Percentiles rank a stretch among this genome's conserved stretches.
phyloP scores from a whole-genome alignment of 2,329 filamentous ascomycete genomes.

The Colletotrichum salicis region DNA sequence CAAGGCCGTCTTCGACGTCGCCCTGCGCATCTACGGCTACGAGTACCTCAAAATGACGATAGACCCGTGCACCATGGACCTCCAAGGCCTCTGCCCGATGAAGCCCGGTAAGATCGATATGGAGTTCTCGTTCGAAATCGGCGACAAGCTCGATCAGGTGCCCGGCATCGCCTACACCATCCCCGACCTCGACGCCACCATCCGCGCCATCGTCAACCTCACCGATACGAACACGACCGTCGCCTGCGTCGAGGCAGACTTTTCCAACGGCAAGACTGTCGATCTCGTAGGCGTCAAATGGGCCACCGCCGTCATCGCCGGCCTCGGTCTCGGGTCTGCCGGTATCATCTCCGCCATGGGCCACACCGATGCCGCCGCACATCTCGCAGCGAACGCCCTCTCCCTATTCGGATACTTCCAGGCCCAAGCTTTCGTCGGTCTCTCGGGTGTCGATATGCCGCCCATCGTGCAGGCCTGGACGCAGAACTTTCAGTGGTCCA shows the following conservation, averaged over 20 bases:
- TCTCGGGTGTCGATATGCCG: conserved; percentile 82
- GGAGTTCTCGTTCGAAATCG: conserved; percentile 46
- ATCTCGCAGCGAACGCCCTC: conserved; percentile 91
- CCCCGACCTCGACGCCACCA: conserved; percentile 88
- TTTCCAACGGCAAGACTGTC: conserved; percentile 94
- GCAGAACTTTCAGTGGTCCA: conserved; percentile 97
- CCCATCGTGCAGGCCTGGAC: conserved; percentile 94
- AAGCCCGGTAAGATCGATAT: conserved; percentile 82
- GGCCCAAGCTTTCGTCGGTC: conserved; percentile 89
- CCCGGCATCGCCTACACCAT: conserved; percentile 86
- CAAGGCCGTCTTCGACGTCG: conserved; percentile 80
- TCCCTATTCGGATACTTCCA: conserved; percentile 96
- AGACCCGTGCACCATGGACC: conserved; percentile 77
- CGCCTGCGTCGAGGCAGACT: conserved; percentile 86
- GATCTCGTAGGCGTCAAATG: conserved; percentile 89
- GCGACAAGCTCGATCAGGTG: conserved; percentile 60
- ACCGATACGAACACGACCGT: conserved; percentile 70
- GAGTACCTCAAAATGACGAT: conserved; percentile 73
- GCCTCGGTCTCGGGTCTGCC: conserved; percentile 83
- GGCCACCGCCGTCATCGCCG: conserved; percentile 88
- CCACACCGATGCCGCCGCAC: conserved; percentile 92
- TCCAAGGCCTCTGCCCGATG: conserved; percentile 91
- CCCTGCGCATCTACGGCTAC: conserved; percentile 86
- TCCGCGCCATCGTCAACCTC: conserved; percentile 83
- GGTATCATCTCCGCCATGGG: conserved; percentile 90